These are phyloP conservation scores for Paecilomyces sp. DNA, from an alignment of 2,329 filamentous ascomycete species.

Conservation along the genomic window DNA sequence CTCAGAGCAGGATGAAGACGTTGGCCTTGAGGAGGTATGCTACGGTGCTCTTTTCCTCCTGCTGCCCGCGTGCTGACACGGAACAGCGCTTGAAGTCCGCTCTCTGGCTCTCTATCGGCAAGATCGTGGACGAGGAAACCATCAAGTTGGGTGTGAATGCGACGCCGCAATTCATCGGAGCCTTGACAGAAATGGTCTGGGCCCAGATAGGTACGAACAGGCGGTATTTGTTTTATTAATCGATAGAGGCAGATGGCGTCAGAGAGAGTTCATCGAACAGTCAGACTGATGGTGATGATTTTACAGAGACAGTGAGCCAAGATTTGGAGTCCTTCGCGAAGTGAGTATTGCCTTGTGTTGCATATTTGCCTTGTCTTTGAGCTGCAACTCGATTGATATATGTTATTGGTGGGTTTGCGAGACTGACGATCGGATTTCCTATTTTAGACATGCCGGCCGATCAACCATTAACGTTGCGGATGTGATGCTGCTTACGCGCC, in stretches of 20 bases:
- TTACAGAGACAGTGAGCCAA: conserved; percentile 45
- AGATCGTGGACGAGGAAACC: conserved; percentile 82
- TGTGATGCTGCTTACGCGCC: conserved; percentile 75
- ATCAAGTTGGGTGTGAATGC: conserved; percentile 70
- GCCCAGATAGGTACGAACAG: conserved; percentile 64
- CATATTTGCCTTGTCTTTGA: not conserved
- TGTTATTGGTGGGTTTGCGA: not conserved
- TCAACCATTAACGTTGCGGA: conserved; percentile 77
- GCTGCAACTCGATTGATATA: not conserved
- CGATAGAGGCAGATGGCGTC: conserved; percentile 1
- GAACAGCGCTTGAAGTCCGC: conserved; percentile 71
- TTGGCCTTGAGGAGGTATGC: conserved; percentile 27
- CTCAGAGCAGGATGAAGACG: conserved; percentile 23
- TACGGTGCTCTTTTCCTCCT: not conserved
- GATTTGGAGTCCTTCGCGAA: conserved; percentile 61
- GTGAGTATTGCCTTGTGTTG: conserved; percentile 20
- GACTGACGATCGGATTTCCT: conserved; percentile 18
- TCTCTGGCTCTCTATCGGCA: conserved; percentile 76
- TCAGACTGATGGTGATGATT: conserved; percentile 3
- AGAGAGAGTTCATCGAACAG: not conserved
- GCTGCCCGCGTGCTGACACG: not conserved
- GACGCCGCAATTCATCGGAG: conserved; percentile 83
- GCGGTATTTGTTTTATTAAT: not conserved
- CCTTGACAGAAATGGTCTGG: conserved; percentile 80
- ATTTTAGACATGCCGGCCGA: conserved; percentile 68